Evolutionary conservation across 2,329 filamentous ascomycete genomes (phyloP), one percentile per base, ranked within the genome.

Genomic region (Pestalotiopsis sp.): DNA sequence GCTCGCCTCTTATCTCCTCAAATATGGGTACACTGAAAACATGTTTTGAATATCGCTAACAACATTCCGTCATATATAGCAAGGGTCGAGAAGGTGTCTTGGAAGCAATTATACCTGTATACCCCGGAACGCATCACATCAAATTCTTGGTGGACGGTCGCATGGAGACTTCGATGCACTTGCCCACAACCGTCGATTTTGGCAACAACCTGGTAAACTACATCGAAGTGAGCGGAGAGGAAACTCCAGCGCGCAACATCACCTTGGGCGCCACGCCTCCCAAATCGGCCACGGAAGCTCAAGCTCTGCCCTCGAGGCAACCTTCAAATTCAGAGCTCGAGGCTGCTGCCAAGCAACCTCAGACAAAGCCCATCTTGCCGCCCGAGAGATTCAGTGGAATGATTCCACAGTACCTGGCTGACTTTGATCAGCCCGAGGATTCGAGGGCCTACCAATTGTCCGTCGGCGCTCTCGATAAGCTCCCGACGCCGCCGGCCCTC

Each of bases 191-290:
- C 1, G 96, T 99, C 69, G 96, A 99, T 80, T 98, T 97, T 79
- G 97, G 94, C 72, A 98, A 98, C 82, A 97, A 97, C 78, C 86
- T 99, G 20, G 95, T 99, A 81, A 99, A 99, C 82, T 99, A 98
- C 79, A 93, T 99, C 77, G 96, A 99, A 83, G 93, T 98, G 71
- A 93, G 88, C 75, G 90, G 93, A 6, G 83, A 80, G 13, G 71
- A 75, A 17, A 71, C 78, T 2, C 69, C 72, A 3, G 74, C 75
- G 4, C 69, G 78, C 4, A 73, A 76, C 23, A 66, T 75, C 4
- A 74, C 56, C 17, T 74, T 79, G 61, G 77, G 78, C 66, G 64
- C 72, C n/a, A 64, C 75, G n/a, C 71, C 75, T 69, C 67, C 75
- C 70, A 73, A 73, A 71, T 67, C 73, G 2, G 72, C 75, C 49